A percentile compares a stretch with the other conserved stretches of the same genome.
Evolutionary conservation across 177 flowering plant species (phyloP).

Genomic region (Tripterygium wilfordii): DNA sequence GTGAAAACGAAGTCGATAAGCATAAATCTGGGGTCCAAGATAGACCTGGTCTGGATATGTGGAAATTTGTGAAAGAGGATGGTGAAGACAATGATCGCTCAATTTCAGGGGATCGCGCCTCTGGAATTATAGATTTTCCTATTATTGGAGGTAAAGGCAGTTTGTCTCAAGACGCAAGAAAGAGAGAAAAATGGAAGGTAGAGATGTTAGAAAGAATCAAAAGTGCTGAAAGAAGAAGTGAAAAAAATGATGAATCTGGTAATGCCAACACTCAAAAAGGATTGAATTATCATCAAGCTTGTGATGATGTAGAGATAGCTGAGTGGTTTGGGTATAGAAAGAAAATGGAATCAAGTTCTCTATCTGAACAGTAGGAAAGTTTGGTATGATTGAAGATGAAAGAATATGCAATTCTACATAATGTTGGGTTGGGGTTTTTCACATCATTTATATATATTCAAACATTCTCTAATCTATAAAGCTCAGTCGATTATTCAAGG

Average conservation of each 20-base stretch:
- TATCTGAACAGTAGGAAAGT: not conserved
- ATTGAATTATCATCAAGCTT: conserved; percentile 17
- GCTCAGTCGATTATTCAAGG: too few species aligned
- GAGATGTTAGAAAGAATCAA: conserved; percentile 35
- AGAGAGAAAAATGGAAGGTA: conserved; percentile 41
- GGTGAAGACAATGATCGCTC: conserved; percentile 9
- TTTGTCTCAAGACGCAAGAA: conserved; percentile 30
- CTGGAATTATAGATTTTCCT: conserved; percentile 48
- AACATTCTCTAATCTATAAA: too few species aligned
- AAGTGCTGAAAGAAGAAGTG: conserved; percentile 3
- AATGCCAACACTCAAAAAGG: conserved; percentile 10
- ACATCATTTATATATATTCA: too few species aligned
- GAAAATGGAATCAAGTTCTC: conserved; percentile 5
- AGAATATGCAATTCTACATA: too few species aligned
- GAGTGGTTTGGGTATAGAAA: conserved; percentile 59
- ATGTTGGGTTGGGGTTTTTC: too few species aligned
- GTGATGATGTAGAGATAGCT: conserved; percentile 58
- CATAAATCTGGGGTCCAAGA: conserved; percentile 12
- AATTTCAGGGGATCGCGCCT: conserved; percentile 9
- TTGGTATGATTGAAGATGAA: too few species aligned
- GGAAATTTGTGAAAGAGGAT: conserved; percentile 35
- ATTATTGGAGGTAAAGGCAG: conserved; percentile 48
- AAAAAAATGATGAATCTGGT: conserved; percentile 11
- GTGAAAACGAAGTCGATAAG: conserved; percentile 5
- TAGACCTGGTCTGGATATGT: conserved; percentile 6